Base-by-base conservation (phyloP, 2,329 filamentous ascomycete species). In the Paraphoma sp. region DNA sequence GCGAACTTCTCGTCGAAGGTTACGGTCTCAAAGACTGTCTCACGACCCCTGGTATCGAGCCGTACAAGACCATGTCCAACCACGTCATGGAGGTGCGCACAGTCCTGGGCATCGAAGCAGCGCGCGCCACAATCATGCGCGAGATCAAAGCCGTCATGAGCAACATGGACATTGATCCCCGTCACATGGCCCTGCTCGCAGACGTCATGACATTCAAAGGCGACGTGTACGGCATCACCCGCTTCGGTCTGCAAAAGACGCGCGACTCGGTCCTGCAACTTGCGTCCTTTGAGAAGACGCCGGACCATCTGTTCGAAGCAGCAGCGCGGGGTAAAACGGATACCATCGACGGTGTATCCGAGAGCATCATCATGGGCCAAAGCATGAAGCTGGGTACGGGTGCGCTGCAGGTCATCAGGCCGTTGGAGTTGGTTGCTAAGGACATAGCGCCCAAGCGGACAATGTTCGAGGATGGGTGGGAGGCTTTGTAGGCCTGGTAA, bases 191-290 rank as follows among this genome's bases (percentile, higher is more conserved):
- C 75, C 85, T 99, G 16, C 86, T 99, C 1, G 94, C 95, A 10
- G 95, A 99, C 71, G 93, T 97, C 51, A 99, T 99, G 95, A 98
- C 95, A 0, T 98, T 94, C 84, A 98, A 97, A 81, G 95, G 95
- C 48, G 94, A 98, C 67, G 91, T 99, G 0, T 85, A 97, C 16
- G 95, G 95, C 49, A 99, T 99, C 74, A 99, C 95, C 2, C 89
- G 95, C 31, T 98, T 98, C 76, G 95, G 95, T 49, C 83, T 99
- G 28, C 91, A 93, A 54, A 99, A 98, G 83, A 98, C 97, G 90
- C 86, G 95, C 49, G 95, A 99, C 76, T 91, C 87, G 14, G 95
- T 98, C 10, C 81, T 99, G 53, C 95, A 99, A 77, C 84, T 99
- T 11, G 95, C 95, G 0, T 94, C 90, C 16, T 99, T 99, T 73